Conservation (phyloP, 352 stramenopile genomes). For the Pythium dissotocum region DNA sequence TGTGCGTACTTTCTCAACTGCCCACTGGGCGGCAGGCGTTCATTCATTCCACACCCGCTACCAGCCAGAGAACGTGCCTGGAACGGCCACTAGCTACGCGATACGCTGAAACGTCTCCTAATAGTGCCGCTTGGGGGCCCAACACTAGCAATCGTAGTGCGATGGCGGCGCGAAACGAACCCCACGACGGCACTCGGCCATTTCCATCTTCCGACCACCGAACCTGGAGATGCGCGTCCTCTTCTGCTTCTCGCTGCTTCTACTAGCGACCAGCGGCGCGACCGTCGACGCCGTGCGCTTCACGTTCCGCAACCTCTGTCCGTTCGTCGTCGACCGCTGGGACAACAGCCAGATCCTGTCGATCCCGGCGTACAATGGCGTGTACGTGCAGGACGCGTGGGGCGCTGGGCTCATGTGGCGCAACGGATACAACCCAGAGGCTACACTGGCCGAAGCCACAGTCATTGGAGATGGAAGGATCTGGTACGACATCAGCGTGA, state of each 20-base stretch:
- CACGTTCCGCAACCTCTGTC: conserved; percentile 36
- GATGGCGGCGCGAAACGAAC: not conserved
- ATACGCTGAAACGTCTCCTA: not conserved
- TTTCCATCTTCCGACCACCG: conserved; percentile 3
- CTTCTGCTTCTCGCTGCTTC: not conserved
- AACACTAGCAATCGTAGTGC: not conserved
- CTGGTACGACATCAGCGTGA: conserved; percentile 41
- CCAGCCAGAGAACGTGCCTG: not conserved
- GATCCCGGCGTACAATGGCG: conserved; percentile 18
- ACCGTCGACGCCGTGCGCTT: conserved; percentile 20
- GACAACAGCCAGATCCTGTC: conserved; percentile 30
- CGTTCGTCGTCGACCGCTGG: conserved; percentile 32
- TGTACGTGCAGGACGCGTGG: conserved; percentile 16
- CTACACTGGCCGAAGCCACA: conserved; percentile 33
- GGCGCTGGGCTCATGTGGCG: conserved; percentile 36
- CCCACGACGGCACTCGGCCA: not conserved
- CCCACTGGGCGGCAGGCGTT: not conserved
- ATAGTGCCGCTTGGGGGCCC: not conserved
- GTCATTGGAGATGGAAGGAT: conserved; percentile 21
- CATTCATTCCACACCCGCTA: too few species aligned
- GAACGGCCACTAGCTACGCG: not conserved
- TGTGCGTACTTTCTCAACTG: not conserved
- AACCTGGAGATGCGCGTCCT: not conserved
- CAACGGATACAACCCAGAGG: conserved; percentile 33
- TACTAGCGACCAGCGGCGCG: not conserved